Base-by-base conservation (phyloP, 2,329 filamentous ascomycete species). In the Paecilomyces niveus region DNA sequence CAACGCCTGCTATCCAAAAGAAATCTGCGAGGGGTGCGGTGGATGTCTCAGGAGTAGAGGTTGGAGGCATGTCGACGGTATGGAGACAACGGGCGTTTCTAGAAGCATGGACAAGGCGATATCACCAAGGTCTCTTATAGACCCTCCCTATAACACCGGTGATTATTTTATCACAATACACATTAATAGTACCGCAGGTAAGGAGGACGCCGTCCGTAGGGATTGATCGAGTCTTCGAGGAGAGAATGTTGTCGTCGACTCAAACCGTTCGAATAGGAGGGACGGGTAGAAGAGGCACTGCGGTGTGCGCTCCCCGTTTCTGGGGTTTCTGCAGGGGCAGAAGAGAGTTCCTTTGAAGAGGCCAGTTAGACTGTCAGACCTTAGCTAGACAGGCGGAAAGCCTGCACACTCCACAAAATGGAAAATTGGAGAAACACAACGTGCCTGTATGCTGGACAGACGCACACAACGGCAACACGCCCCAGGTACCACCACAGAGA, bases 1-100 rank as follows among this genome's bases (percentile, higher is more conserved):
- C 78, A 35, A 80, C 72, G 57, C 78, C 78, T 56, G 76, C 73
- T 55, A 87, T 87, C 80, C 86, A 87, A 72, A 87, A 87, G 72
- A 84, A 86, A 71, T 87, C 85, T 66, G 85, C 85, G 57, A 87
- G 80, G 57, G 85, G 84, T 57, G 78, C 77, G 60, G 79, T 77
- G 53, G 78, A 75, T 58, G 71, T 65, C 59, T 80, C 76, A 57
- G 73, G 65, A 51, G 71, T 53, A 53, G 70, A 63, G 53, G 65
- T 58, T 53, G 65, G 66, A 58, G 75, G 67, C 68, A 76, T 74
- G 60, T 59, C 67, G 64, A 62, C 56, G 62, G 59, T 57, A 58
- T 58, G 60, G 62, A 58, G 61, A 39, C 56, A 31, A 55, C 50
- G 54, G 58, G 59, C 58, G 58, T 59, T 62, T 59, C 61, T 63